These are phyloP conservation scores for Pilasporangium apinafurcum DNA, from an alignment of 352 stramenopile species.

Conservation along the genomic window DNA sequence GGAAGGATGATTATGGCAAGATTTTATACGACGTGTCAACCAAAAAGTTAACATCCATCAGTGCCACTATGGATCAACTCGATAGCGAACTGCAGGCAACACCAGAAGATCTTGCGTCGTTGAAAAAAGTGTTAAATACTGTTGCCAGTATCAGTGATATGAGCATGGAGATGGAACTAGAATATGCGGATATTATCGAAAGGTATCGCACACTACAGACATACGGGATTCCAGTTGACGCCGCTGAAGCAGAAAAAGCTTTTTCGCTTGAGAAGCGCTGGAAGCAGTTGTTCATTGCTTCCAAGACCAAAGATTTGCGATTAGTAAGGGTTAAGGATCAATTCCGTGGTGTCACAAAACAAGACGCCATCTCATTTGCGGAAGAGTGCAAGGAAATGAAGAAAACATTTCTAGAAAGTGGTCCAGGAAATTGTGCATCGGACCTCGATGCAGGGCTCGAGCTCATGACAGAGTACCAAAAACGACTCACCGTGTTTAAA, in stretches of 20 bases:
- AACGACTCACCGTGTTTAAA: constrained; percentile 74
- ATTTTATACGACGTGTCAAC: constrained; percentile 87
- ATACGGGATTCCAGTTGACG: constrained; percentile 77
- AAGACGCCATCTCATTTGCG: constrained; percentile 86
- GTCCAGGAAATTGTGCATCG: constrained; percentile 76
- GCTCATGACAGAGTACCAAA: constrained; percentile 82
- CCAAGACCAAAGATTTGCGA: constrained; percentile 91
- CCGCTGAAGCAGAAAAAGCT: constrained; percentile 52
- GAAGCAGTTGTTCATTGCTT: constrained; percentile 69
- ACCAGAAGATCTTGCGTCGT: constrained; percentile 86
- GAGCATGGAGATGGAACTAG: constrained; percentile 94
- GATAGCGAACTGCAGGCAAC: constrained; percentile 72
- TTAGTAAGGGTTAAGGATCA: constrained; percentile 93
- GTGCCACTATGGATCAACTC: constrained; percentile 69
- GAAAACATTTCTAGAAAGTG: constrained; percentile 79
- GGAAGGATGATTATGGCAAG: constrained; percentile 92
- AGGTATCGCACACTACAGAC: constrained; percentile 84
- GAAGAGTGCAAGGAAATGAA: constrained; percentile 84
- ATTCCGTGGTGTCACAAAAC: constrained; percentile 91
- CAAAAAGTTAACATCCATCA: constrained; percentile 74
- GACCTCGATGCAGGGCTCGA: constrained; percentile 89
- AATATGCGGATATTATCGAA: constrained; percentile 91
- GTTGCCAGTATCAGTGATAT: constrained; percentile 82
- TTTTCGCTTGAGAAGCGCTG: constrained; percentile 82
- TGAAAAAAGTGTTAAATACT: constrained; percentile 93